A percentile compares a stretch with the other conserved stretches of the same genome.
phyloP scores from a whole-genome alignment of 192 early-diverging fungal genomes.

The Coemansia sp. region DNA sequence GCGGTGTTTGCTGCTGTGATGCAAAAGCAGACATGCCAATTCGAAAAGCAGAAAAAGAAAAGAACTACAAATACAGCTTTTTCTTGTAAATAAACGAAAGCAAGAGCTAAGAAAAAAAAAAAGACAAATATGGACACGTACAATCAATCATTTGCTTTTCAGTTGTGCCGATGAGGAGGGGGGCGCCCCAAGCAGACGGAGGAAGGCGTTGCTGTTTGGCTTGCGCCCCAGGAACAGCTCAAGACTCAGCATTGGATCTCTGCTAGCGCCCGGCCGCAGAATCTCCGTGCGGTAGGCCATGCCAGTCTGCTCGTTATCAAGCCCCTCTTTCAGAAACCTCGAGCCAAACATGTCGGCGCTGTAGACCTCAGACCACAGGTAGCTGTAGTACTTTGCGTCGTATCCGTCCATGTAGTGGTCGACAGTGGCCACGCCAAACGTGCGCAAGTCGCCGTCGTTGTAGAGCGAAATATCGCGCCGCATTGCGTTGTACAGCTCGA shows the following conservation, averaged over 20 bases:
- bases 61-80: background rate
- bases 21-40: background rate
- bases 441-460: slow-evolving; percentile 29
- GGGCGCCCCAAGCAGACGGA: background rate
- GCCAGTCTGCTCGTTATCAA: slow-evolving; percentile 62
- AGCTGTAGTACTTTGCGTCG: slow-evolving; percentile 67
- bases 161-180: background rate
- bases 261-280: slow-evolving; percentile 62
- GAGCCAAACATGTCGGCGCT: slow-evolving; percentile 72
- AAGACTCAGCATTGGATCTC: slow-evolving; percentile 66
- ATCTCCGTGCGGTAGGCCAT: slow-evolving; percentile 66
- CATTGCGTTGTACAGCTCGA: slow-evolving; percentile 45
- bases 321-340: slow-evolving; percentile 60
- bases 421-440: slow-evolving; percentile 24
- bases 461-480: slow-evolving; percentile 45
- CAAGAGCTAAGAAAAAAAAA: too few species aligned
- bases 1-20: background rate
- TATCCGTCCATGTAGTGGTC: slow-evolving; percentile 66
- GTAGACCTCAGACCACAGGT: slow-evolving; percentile 72
- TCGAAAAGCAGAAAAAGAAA: background rate
- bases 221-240: slow-evolving; percentile 71
- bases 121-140: too few species aligned
- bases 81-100: too few species aligned
- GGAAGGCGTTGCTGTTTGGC: slow-evolving; percentile 43
- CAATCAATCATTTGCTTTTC: too few species aligned